Conservation (phyloP, 1,139 yeast species). For the Kluyveromyces marxianus region DNA sequence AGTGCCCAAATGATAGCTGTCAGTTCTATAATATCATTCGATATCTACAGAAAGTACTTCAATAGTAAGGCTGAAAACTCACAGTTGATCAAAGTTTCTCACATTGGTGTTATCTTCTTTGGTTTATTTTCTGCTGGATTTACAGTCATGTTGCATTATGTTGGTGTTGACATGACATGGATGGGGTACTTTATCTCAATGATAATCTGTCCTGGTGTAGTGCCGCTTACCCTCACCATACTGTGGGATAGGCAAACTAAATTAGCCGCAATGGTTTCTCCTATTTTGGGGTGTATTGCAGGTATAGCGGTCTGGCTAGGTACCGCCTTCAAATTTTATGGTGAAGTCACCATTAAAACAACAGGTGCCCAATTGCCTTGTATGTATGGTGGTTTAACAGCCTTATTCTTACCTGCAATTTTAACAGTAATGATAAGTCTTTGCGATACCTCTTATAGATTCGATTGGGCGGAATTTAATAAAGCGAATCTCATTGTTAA, state of each 20-base stretch:
- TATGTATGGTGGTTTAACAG: neutral
- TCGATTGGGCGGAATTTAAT: neutral
- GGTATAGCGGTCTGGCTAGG: slow-evolving; percentile 27
- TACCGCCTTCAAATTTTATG: slow-evolving; percentile 34
- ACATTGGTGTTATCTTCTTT: slow-evolving; percentile 38
- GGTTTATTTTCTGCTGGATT: slow-evolving; percentile 48
- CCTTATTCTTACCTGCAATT: neutral
- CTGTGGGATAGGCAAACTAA: slow-evolving; percentile 33
- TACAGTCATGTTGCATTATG: slow-evolving; percentile 48
- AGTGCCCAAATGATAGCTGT: slow-evolving; percentile 51
- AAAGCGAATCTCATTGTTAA: neutral
- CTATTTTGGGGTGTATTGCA: slow-evolving; percentile 18
- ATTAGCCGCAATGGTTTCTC: neutral
- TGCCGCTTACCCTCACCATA: slow-evolving; percentile 29
- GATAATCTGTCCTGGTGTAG: slow-evolving; percentile 34
- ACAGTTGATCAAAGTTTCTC: slow-evolving; percentile 41
- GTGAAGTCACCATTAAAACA: slow-evolving; percentile 37
- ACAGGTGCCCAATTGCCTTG: slow-evolving; percentile 29
- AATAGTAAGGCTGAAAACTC: slow-evolving; percentile 47
- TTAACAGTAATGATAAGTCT: neutral
- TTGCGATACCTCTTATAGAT: neutral
- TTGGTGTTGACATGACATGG: slow-evolving; percentile 37
- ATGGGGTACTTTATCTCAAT: slow-evolving; percentile 23
- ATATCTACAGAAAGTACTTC: slow-evolving; percentile 44
- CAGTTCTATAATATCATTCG: slow-evolving; percentile 48